Evolutionary conservation across 2,329 filamentous ascomycete genomes (phyloP).

Genomic region (Dactylellina leptospora): DNA sequence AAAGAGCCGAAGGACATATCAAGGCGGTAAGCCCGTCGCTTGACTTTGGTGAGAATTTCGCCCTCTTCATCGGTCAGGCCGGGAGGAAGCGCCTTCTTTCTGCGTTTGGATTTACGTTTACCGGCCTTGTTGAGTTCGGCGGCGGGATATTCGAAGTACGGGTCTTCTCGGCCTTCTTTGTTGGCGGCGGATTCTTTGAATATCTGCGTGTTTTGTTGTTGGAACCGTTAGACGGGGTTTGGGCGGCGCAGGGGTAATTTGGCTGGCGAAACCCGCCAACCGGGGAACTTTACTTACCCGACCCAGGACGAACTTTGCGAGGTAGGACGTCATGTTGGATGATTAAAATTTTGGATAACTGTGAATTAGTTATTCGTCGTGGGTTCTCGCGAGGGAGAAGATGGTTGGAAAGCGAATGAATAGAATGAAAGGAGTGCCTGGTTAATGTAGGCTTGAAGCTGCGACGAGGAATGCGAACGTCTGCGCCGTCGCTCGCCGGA

Average conservation of each 20-base stretch:
- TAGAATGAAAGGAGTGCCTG: too few species aligned
- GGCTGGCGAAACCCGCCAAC: neutral
- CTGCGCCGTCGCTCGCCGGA: too few species aligned
- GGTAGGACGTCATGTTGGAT: slow-evolving; percentile 65
- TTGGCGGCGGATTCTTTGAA: slow-evolving; percentile 68
- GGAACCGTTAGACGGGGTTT: neutral
- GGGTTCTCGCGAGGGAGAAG: too few species aligned
- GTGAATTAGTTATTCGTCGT: too few species aligned
- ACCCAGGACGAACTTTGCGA: slow-evolving; percentile 66
- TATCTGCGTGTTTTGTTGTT: slow-evolving; percentile 61
- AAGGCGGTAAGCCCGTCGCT: slow-evolving; percentile 82
- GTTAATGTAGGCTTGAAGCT: too few species aligned
- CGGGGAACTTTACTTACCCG: slow-evolving; percentile 21
- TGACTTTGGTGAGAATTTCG: slow-evolving; percentile 83
- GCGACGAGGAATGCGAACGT: too few species aligned
- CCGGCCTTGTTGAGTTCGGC: slow-evolving; percentile 60
- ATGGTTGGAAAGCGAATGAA: neutral
- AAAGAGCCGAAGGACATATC: slow-evolving; percentile 86
- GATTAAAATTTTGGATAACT: neutral
- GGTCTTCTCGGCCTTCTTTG: slow-evolving; percentile 77
- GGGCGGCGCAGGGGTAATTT: neutral
- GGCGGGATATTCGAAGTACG: slow-evolving; percentile 83
- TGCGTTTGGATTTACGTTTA: slow-evolving; percentile 74
- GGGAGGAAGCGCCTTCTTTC: slow-evolving; percentile 82
- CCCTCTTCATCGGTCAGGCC: slow-evolving; percentile 85